These are phyloP conservation scores for Teunomyces panamensis DNA, from an alignment of 805 yeast genomes.

Conservation along the genomic window DNA sequence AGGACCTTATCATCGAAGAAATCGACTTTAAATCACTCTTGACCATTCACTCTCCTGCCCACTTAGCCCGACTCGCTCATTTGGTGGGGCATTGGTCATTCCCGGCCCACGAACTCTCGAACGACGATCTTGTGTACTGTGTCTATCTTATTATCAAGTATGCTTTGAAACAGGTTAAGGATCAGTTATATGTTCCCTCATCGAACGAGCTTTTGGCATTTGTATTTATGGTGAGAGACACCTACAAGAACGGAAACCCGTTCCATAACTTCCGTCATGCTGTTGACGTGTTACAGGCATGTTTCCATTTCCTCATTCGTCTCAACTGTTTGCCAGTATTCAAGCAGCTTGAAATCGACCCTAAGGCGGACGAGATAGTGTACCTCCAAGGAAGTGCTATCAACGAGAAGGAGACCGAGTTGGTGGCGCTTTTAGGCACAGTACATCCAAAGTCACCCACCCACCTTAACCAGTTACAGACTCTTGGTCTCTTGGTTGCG, in stretches of 20 bases:
- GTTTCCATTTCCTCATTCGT: constrained; percentile 59
- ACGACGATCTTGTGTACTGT: constrained; percentile 65
- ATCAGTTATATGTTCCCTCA: constrained; percentile 15
- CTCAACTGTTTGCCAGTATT: constrained; percentile 39
- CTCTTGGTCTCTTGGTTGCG: constrained; percentile 64
- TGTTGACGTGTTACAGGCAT: constrained; percentile 90
- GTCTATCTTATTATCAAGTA: constrained; percentile 53
- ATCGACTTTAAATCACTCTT: constrained; percentile 31
- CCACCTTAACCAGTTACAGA: constrained; percentile 29
- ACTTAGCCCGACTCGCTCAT: constrained; percentile 30
- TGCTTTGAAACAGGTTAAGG: constrained; percentile 25
- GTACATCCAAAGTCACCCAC: not conserved
- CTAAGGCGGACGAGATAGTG: constrained; percentile 26
- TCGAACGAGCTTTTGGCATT: constrained; percentile 53
- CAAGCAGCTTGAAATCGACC: constrained; percentile 32
- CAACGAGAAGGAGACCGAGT: not conserved
- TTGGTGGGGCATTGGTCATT: constrained; percentile 64
- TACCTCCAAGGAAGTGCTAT: constrained; percentile 6
- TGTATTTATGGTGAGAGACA: constrained; percentile 65
- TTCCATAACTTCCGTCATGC: constrained; percentile 97
- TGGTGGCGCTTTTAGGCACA: not conserved
- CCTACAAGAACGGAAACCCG: constrained; percentile 81
- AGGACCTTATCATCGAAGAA: constrained; percentile 22
- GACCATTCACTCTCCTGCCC: constrained; percentile 19
- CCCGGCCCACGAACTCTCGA: constrained; percentile 61